Evolutionary conservation across 306 rosid species (phyloP), one percentile per base, ranked within the genome.

Genomic region (Trichosanthes cucumerina): DNA sequence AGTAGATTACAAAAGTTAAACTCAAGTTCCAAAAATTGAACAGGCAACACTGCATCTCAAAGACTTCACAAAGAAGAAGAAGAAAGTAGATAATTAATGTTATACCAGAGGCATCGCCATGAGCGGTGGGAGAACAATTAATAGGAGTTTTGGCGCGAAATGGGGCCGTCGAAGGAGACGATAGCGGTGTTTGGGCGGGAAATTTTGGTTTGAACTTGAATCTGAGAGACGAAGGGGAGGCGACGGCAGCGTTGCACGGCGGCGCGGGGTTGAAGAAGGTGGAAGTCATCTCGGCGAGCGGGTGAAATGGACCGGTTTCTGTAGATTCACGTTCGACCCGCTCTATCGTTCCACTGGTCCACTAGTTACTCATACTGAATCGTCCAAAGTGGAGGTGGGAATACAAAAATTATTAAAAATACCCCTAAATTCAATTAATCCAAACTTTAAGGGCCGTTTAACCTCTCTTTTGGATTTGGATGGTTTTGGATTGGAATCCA

Each of bases 111-210:
- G 83, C 85, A 4, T 84, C 46, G 50, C n/a, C 74, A 76, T 14
- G 36, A 77, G 56, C 52, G 77, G 31, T 44, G 46, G 47, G 72
- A 75, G 75, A 69, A 33, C 76, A 76, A 64, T 68, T 70, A 31
- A 46, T 54, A 85, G 66, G 12, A 21, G 78, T 75, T 71, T 57
- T 75, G 77, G 90, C 26, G 80, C 82, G 77, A 73, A 83, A 83
- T 6, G 14, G 80, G 82, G 80, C 70, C 13, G 89, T 43, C 74
- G 93, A 43, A 53, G 64, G 41, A 54, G 83, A 80, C 14, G 79
- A 46, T 53, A 52, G 75, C 63, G 74, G 87, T 3, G 79, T 72
- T 79, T 79, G 82, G 88, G 92, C 89, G 86, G 91, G 89, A 86
- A 74, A 74, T 11, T 68, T 33, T 54, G 57, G 50, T 80, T 50